Conservation (phyloP, 192 early-diverging fungal species). For the Haplosporangium gracile region DNA sequence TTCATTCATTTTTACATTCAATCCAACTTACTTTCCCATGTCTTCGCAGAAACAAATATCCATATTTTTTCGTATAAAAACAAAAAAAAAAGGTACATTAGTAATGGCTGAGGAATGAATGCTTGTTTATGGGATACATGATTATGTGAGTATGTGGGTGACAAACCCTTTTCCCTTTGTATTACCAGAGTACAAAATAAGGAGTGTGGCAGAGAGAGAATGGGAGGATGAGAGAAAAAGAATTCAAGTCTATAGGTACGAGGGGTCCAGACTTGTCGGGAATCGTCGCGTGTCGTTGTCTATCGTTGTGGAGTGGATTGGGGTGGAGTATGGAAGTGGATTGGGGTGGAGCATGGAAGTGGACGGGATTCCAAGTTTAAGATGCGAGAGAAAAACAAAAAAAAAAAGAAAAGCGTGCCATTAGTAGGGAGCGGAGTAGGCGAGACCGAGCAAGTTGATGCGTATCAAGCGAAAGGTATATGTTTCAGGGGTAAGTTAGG, state of each 20-base stretch:
- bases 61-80: background rate
- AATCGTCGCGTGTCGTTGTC: constrained; percentile 27
- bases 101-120: too few relatives aligned
- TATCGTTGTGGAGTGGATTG: background rate
- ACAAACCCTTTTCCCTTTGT: background rate
- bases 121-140: too few relatives aligned
- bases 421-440: background rate
- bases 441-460: background rate
- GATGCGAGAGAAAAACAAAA: background rate
- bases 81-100: background rate
- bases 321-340: background rate
- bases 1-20: too few relatives aligned
- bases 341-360: background rate
- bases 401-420: background rate
- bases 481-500: background rate
- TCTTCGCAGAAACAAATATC: background rate
- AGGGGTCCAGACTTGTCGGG: constrained; percentile 23
- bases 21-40: background rate
- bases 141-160: too few relatives aligned
- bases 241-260: constrained; percentile 25
- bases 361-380: background rate
- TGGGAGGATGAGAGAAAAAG: background rate
- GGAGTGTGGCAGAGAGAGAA: background rate
- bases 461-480: background rate
- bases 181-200: background rate